Base-by-base conservation (phyloP, 108 stramenopile genomes). In the Pseudonitzschia pungens region DNA sequence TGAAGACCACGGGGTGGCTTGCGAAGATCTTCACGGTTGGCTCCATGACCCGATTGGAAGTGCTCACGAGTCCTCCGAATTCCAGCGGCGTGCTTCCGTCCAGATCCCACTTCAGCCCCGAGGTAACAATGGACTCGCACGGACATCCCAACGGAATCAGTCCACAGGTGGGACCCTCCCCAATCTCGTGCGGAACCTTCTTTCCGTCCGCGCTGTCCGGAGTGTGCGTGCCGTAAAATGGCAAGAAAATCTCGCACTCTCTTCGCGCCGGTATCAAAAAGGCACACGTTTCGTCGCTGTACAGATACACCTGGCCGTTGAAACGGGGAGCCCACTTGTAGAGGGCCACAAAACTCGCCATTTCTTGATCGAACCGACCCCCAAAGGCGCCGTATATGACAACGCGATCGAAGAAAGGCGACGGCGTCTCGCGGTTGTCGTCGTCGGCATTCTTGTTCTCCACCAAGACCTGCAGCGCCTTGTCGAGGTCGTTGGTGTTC, bases 401-500 rank as follows among this genome's bases (percentile, higher is more conserved):
- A 14, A 77, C 60, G 42, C 71, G 64, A 65, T 45, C 21, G 6
- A 56, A 54, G 14, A 57, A 51, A 24, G 62, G n/a, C 14, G 55
- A 10, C 42, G 43, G 10, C 16, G 0, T 0, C 15, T 20, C 20
- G 33, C 18, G 0, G 33, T 20, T 28, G 43, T 31, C 42, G n/a
- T 12, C 40, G 36, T 8, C 41, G 20, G 9, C 22, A 36, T 36
- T 36, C 24, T 59, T 6, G 15, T 18, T 12, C 15, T 21, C 69
- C 44, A 31, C 24, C 72, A 55, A 63, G 68, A 41, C 16, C 51
- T 55, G 48, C 63, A 79, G 74, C 21, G 74, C 74, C 76, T 87
- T 87, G 82, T 96, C 94, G 64, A 98, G 87, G 84, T 98, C 97
- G 74, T 96, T 96, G 79, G 74, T 80, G 75, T 96, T 81, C 80